These are phyloP conservation scores for Aegilops tauschii DNA, from an alignment of 176 grass and related monocot species.

Conservation along the genomic window DNA sequence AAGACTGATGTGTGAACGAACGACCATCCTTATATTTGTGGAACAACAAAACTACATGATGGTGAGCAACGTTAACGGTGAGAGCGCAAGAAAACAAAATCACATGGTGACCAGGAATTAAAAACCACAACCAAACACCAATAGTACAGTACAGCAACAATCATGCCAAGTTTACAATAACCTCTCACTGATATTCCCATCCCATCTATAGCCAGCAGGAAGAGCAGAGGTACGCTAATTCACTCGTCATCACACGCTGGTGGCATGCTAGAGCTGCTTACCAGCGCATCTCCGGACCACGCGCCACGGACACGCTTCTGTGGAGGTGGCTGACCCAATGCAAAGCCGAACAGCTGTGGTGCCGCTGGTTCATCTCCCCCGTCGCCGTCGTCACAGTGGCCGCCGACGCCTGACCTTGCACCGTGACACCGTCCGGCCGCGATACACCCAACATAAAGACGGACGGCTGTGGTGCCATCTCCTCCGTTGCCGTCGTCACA, in stretches of 20 bases:
- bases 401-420: not conserved
- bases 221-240: no score
- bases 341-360: not conserved
- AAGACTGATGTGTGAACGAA: no score
- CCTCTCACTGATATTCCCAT: not conserved
- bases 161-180: not conserved
- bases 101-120: not conserved
- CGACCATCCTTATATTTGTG: no score
- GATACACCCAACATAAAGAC: not conserved
- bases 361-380: not conserved
- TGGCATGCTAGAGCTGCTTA: no score
- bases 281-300: no score
- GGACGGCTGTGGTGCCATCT: not conserved
- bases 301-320: no score
- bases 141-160: not conserved
- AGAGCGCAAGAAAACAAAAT: not conserved
- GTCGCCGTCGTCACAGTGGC: no score
- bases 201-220: not conserved
- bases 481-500: not conserved
- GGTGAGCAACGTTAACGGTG: no score
- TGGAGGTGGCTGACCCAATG: not conserved
- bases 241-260: no score
- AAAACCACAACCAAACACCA: no score
- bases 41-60: no score
- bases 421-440: not conserved